phyloP scores from a whole-genome alignment of 768 basidiomycete genomes.

The Suillus ampliporus region DNA sequence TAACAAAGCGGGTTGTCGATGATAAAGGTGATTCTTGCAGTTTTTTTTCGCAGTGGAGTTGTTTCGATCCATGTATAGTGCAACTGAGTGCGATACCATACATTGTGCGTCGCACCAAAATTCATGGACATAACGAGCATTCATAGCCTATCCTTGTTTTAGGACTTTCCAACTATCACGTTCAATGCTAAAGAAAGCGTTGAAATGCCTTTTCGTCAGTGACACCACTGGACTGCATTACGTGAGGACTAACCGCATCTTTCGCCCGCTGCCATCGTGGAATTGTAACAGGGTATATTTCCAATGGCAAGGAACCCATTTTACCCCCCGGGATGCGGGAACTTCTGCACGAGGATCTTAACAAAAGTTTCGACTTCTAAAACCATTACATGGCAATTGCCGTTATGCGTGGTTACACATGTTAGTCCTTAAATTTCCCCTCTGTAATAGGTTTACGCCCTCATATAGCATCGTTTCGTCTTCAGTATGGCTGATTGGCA shows the following conservation, averaged over 20 bases:
- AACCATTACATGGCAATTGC: background rate
- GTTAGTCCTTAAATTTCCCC: background rate
- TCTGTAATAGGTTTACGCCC: background rate
- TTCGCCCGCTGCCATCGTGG: slow-evolving; percentile 6
- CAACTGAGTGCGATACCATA: slow-evolving; percentile 76
- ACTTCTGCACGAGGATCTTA: slow-evolving; percentile 83
- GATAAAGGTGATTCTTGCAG: slow-evolving; percentile 53
- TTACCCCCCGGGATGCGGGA: slow-evolving; percentile 92
- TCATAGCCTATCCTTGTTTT: background rate
- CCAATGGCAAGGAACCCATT: slow-evolving; percentile 59
- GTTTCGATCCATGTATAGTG: slow-evolving; percentile 38
- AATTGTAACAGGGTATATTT: slow-evolving; percentile 50
- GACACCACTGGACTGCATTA: background rate
- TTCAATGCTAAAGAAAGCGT: slow-evolving; percentile 91
- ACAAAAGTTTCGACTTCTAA: slow-evolving; percentile 86
- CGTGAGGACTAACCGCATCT: background rate
- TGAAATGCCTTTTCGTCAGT: slow-evolving; percentile 97
- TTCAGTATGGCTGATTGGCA: background rate
- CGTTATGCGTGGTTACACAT: background rate
- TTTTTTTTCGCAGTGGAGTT: too few species aligned
- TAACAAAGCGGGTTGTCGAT: slow-evolving; percentile 81
- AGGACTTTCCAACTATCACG: slow-evolving; percentile 90
- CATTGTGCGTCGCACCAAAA: slow-evolving; percentile 49
- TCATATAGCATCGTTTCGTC: background rate
- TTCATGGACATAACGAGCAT: background rate